phyloP scores from a whole-genome alignment of 225 moss, liverwort and hornwort genomes.

The Asterella californica region DNA sequence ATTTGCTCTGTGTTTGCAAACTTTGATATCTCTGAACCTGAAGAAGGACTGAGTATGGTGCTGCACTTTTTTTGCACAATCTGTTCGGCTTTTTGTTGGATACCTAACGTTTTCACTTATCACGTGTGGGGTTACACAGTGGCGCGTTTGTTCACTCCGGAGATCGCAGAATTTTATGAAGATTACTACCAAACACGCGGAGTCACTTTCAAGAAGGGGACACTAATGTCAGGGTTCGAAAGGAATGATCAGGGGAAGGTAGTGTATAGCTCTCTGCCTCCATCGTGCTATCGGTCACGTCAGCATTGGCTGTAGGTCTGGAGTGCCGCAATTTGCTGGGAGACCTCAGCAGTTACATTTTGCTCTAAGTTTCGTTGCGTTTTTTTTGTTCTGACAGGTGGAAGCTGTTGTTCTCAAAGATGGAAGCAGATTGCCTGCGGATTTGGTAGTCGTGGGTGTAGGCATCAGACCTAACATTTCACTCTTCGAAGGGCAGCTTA shows the following conservation, averaged over 20 bases:
- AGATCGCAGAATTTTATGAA: constrained; percentile 81
- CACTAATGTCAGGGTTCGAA: constrained; percentile 64
- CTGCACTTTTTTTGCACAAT: not conserved
- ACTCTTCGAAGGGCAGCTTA: constrained; percentile 68
- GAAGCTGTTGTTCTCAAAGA: constrained; percentile 66
- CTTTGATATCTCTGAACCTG: not conserved
- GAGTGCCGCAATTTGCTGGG: not conserved
- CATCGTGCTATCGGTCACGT: not conserved
- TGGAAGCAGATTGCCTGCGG: constrained; percentile 58
- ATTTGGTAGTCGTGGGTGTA: constrained; percentile 76
- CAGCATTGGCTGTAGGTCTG: not conserved
- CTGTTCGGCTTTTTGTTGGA: not conserved
- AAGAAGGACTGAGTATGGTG: not conserved
- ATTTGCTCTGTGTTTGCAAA: not conserved
- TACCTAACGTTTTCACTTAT: not conserved
- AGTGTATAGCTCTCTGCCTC: not conserved
- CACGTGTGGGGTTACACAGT: constrained; percentile 41
- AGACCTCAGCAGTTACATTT: not conserved
- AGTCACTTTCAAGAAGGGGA: constrained; percentile 68
- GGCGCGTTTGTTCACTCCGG: constrained; percentile 84
- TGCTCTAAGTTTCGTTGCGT: not conserved
- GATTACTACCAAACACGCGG: constrained; percentile 68
- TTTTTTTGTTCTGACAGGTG: constrained; percentile 41
- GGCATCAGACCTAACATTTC: constrained; percentile 72
- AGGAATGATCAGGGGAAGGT: constrained; percentile 65